Percentiles rank a stretch among this genome's conserved stretches.
Conservation (phyloP, 768 basidiomycete species). For the Tubosaeta sp. region DNA sequence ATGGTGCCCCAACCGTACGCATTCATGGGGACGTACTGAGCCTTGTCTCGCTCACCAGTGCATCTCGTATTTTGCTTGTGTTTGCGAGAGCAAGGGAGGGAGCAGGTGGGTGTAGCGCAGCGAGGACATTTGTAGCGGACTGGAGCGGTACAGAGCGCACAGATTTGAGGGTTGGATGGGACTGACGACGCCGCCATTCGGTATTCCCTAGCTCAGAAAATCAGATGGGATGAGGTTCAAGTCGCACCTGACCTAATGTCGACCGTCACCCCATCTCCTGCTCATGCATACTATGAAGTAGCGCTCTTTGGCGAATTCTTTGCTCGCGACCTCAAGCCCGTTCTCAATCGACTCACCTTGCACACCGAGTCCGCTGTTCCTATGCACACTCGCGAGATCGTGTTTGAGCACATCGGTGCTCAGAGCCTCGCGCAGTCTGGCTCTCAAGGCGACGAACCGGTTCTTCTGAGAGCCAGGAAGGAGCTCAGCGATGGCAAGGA, state of each 20-base stretch:
- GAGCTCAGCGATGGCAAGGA: constrained; percentile 56
- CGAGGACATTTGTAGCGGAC: constrained; percentile 79
- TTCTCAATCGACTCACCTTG: constrained; percentile 78
- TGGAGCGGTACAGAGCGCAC: constrained; percentile 46
- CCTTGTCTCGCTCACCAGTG: constrained; percentile 70
- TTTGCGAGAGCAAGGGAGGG: constrained; percentile 57
- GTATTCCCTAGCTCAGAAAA: neutral
- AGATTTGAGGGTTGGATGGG: constrained; percentile 31
- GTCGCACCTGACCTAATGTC: constrained; percentile 14
- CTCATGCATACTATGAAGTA: constrained; percentile 76
- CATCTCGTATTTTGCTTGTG: constrained; percentile 66
- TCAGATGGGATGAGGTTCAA: neutral
- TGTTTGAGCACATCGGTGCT: constrained; percentile 77
- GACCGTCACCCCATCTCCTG: constrained; percentile 25
- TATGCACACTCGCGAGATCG: constrained; percentile 71
- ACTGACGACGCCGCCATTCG: constrained; percentile 12
- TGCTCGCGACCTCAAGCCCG: constrained; percentile 65
- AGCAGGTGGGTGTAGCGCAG: constrained; percentile 70
- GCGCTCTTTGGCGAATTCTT: constrained; percentile 83
- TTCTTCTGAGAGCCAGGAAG: constrained; percentile 68
- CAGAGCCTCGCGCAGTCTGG: constrained; percentile 52
- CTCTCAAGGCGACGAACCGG: constrained; percentile 53
- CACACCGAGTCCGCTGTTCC: constrained; percentile 73
- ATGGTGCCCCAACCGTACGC: constrained; percentile 80
- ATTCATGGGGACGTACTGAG: constrained; percentile 75